Percentiles rank a stretch among this genome's conserved stretches.
Evolutionary conservation across 164 flowering plant species (phyloP).

Genomic region (Piper longum): DNA sequence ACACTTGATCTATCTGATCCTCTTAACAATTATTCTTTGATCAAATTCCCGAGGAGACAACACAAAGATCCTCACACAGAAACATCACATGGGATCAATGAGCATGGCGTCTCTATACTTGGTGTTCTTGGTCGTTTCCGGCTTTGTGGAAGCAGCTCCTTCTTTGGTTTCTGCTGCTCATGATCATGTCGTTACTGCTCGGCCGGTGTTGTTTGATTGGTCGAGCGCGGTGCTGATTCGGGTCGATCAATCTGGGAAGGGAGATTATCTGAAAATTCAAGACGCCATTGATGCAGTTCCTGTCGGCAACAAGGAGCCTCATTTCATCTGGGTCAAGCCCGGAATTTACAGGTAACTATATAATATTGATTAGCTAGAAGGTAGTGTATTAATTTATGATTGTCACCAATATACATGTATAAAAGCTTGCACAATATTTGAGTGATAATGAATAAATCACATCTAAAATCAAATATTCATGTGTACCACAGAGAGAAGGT

Average conservation of each 20-base stretch:
- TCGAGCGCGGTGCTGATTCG: constrained; percentile 37
- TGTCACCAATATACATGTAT: too few species aligned
- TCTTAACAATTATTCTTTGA: too few species aligned
- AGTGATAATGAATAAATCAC: neutral
- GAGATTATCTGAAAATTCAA: constrained; percentile 53
- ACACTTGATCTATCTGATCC: too few species aligned
- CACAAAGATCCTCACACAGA: too few species aligned
- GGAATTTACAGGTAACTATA: constrained; percentile 28
- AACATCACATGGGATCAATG: too few species aligned
- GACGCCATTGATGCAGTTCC: constrained; percentile 68
- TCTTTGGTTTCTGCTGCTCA: neutral
- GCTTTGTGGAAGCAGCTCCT: constrained; percentile 9
- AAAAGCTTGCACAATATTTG: too few species aligned
- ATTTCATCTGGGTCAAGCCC: too few species aligned
- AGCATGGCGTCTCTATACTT: neutral
- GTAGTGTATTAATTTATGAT: too few species aligned
- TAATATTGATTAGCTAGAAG: neutral
- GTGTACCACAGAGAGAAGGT: constrained; percentile 39
- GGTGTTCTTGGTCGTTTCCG: neutral
- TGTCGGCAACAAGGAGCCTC: constrained; percentile 17
- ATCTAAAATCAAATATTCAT: neutral
- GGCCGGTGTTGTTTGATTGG: constrained; percentile 6
- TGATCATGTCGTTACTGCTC: neutral
- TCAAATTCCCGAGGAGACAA: too few species aligned
- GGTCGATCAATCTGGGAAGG: constrained; percentile 61